phyloP scores from a whole-genome alignment of 768 basidiomycete species.

The Pulveroboletus ravenelii region DNA sequence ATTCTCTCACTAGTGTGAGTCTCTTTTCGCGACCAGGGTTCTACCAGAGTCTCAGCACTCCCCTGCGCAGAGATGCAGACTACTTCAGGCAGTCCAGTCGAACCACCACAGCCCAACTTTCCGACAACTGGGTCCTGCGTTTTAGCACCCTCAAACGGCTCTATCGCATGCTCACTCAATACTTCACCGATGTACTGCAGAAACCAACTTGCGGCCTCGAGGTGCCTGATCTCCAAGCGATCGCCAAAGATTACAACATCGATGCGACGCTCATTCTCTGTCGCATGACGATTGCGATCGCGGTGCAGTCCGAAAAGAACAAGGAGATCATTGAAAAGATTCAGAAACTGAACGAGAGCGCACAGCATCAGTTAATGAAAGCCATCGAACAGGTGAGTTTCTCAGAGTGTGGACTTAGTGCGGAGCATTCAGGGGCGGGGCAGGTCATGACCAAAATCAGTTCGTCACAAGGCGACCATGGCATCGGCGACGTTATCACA shows the following conservation, averaged over 20 bases:
- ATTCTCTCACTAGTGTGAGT: constrained; percentile 74
- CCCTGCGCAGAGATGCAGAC: constrained; percentile 56
- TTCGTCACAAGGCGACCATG: constrained; percentile 41
- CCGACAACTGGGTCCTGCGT: constrained; percentile 88
- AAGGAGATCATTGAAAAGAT: constrained; percentile 88
- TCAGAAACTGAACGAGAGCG: constrained; percentile 71
- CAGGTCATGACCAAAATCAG: constrained; percentile 78
- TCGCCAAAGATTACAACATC: constrained; percentile 72
- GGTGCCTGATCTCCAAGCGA: constrained; percentile 82
- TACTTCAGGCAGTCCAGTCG: constrained; percentile 69
- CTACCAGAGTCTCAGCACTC: constrained; percentile 7
- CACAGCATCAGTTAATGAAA: constrained; percentile 89
- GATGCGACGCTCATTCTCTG: constrained; percentile 69
- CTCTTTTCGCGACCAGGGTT: background rate
- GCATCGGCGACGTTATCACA: constrained; percentile 62
- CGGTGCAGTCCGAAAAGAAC: constrained; percentile 85
- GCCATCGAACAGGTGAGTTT: constrained; percentile 81
- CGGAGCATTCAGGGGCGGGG: background rate
- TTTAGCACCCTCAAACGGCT: constrained; percentile 80
- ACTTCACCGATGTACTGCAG: constrained; percentile 78
- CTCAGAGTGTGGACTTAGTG: background rate
- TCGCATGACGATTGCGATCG: constrained; percentile 77
- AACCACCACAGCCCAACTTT: constrained; percentile 51
- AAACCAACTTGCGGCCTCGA: constrained; percentile 73
- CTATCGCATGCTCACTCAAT: constrained; percentile 85